Evolutionary conservation across 306 rosid species (phyloP).

Genomic region (Inga oerstediana): DNA sequence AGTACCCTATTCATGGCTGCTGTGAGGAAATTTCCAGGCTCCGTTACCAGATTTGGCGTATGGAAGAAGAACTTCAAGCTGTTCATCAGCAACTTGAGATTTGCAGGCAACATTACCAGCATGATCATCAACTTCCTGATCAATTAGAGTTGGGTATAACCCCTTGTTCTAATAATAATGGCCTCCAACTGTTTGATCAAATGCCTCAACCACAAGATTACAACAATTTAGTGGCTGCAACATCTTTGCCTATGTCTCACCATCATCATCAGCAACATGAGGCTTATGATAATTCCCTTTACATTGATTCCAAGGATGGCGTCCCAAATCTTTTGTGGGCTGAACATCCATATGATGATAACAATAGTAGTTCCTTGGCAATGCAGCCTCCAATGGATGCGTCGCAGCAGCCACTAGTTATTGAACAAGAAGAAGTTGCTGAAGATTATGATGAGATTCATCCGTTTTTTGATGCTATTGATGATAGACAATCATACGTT

Average conservation of each 20-base stretch:
- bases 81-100: conserved; percentile 45
- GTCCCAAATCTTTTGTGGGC: conserved; percentile 38
- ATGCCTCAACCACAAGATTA: conserved; percentile 27
- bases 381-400: conserved; percentile 31
- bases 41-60: conserved; percentile 38
- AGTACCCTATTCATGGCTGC: conserved; percentile 52
- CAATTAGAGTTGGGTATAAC: conserved; percentile 53
- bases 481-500: conserved; percentile 55
- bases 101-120: conserved; percentile 47
- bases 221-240: neutral
- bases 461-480: conserved; percentile 53
- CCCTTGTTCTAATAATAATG: conserved; percentile 20
- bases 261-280: conserved; percentile 26
- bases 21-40: conserved; percentile 42
- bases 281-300: conserved; percentile 14
- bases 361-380: neutral
- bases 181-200: conserved; percentile 30
- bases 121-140: neutral
- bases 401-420: conserved; percentile 28
- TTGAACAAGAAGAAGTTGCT: conserved; percentile 26
- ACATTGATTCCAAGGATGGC: conserved; percentile 34
- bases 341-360: conserved; percentile 21
- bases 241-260: conserved; percentile 31
- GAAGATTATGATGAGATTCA: conserved; percentile 56
- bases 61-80: conserved; percentile 50